Percentiles rank a stretch among this genome's conserved stretches.
Conservation (phyloP, 2,329 filamentous ascomycete species). For the Cryphonectria japonica region DNA sequence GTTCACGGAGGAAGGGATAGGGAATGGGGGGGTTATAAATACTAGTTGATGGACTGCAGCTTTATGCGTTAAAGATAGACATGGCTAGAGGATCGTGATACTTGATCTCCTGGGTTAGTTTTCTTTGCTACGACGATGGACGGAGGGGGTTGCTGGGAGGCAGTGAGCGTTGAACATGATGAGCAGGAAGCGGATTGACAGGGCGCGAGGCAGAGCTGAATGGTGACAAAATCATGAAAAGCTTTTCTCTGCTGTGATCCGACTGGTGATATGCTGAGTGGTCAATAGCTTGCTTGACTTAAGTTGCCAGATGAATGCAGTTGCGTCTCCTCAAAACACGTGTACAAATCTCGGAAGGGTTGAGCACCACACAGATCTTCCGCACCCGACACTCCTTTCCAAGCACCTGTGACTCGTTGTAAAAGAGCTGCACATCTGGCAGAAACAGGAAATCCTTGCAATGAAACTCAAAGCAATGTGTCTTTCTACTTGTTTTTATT, state of each 20-base stretch:
- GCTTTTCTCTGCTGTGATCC: not conserved
- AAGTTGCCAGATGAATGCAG: not conserved
- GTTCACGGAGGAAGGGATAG: not conserved
- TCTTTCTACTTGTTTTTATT: not conserved
- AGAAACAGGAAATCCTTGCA: not conserved
- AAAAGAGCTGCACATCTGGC: not conserved
- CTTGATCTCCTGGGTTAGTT: not conserved
- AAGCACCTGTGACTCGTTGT: not conserved
- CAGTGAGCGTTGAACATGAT: not conserved
- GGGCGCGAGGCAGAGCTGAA: not conserved
- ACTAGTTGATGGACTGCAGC: not conserved
- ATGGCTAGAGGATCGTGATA: conserved; percentile 21
- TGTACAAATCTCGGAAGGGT: not conserved
- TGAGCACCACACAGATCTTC: not conserved
- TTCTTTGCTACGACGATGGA: too few species aligned
- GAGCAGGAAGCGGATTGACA: not conserved
- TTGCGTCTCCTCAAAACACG: not conserved
- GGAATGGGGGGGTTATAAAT: not conserved
- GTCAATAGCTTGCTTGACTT: not conserved
- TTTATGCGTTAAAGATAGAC: conserved; percentile 22
- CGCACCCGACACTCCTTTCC: not conserved
- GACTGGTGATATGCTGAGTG: not conserved
- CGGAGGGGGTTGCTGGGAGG: not conserved
- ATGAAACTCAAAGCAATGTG: not conserved
- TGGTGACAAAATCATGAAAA: not conserved